Conservation (phyloP, 768 basidiomycete species). For the Xerocomus brunneocitrinus region DNA sequence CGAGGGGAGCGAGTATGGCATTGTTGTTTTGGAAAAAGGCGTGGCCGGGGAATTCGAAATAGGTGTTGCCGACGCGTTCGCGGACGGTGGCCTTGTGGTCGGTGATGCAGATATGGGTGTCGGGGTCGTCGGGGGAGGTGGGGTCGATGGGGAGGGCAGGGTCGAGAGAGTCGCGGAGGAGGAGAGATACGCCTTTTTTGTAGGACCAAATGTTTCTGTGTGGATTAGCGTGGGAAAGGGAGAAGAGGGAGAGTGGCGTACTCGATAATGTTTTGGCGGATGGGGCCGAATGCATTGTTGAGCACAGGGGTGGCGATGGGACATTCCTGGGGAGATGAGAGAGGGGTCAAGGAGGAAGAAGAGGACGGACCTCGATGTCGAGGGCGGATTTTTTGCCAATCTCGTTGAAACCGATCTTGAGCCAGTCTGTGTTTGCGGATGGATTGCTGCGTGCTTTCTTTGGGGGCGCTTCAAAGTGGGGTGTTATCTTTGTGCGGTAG, state of each 20-base stretch:
- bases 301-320: conserved; percentile 83
- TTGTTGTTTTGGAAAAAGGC: conserved; percentile 99
- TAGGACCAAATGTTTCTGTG: conserved; percentile 75
- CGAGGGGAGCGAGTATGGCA: conserved; percentile 78
- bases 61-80: conserved; percentile 73
- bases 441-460: conserved; percentile 31
- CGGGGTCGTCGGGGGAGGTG: conserved; percentile 35
- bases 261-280: conserved; percentile 67
- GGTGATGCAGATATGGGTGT: conserved; percentile 75
- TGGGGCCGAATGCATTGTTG: conserved; percentile 57
- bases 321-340: conserved; percentile 59
- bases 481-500: conserved; percentile 96
- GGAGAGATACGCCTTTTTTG: conserved; percentile 83
- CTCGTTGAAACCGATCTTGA: conserved; percentile 87
- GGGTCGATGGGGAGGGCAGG: conserved; percentile 21
- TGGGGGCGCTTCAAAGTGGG: conserved; percentile 84
- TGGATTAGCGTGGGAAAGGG: conserved; percentile 3
- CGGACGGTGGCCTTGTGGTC: conserved; percentile 77
- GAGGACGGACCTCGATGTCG: conserved; percentile 77
- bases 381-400: conserved; percentile 69
- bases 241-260: conserved; percentile 29
- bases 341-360: neutral
- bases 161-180: conserved; percentile 81
- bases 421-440: conserved; percentile 51
- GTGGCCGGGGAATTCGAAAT: conserved; percentile 82